phyloP scores from a whole-genome alignment of 2,329 filamentous ascomycete genomes.

The Fusarium chlamydosporum region DNA sequence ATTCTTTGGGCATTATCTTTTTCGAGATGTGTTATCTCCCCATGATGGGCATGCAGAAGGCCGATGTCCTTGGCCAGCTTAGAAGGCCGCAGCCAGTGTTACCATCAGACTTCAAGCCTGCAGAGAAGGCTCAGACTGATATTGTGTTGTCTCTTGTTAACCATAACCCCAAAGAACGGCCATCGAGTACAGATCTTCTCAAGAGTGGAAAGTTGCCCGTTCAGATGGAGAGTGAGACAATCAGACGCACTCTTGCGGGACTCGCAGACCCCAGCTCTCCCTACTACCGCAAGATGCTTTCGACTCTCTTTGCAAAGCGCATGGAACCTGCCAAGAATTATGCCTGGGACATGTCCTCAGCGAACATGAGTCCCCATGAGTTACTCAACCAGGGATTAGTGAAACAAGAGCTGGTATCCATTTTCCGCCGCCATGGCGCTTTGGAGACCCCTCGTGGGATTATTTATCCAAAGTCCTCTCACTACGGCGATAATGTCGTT shows the following conservation, averaged over 20 bases:
- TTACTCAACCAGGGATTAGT: slow-evolving; percentile 80
- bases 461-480: slow-evolving; percentile 84
- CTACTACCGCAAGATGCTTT: slow-evolving; percentile 90
- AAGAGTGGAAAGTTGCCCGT: slow-evolving; percentile 89
- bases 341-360: slow-evolving; percentile 78
- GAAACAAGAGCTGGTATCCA: slow-evolving; percentile 78
- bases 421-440: slow-evolving; percentile 92
- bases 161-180: slow-evolving; percentile 85
- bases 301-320: slow-evolving; percentile 83
- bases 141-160: slow-evolving; percentile 86
- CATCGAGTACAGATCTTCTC: slow-evolving; percentile 84
- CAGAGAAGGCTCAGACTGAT: slow-evolving; percentile 79
- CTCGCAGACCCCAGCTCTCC: slow-evolving; percentile 86
- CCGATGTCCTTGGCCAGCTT: slow-evolving; percentile 75
- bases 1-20: slow-evolving; percentile 95
- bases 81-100: slow-evolving; percentile 77
- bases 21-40: slow-evolving; percentile 93
- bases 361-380: slow-evolving; percentile 68
- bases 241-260: slow-evolving; percentile 84
- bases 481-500: slow-evolving; percentile 81
- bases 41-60: slow-evolving; percentile 76
- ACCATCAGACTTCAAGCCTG: slow-evolving; percentile 78
- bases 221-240: slow-evolving; percentile 92
- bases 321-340: slow-evolving; percentile 85
- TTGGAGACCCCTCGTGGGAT: slow-evolving; percentile 81